Evolutionary conservation across 2,329 filamentous ascomycete species (phyloP).

Genomic region (Simplicillium aogashimaense): DNA sequence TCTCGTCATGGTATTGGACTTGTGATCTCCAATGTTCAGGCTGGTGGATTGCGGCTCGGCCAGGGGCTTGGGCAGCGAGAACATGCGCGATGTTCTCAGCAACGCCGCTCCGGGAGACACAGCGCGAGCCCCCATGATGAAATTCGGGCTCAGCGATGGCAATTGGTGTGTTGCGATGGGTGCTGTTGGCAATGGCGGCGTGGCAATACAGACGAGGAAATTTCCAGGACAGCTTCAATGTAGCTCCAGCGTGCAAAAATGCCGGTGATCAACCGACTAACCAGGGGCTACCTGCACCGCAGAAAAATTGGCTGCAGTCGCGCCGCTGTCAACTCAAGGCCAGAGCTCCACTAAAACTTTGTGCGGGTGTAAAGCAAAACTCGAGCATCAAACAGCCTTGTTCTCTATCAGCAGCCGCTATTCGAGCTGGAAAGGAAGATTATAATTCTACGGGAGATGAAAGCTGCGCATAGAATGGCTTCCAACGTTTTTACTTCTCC

Average conservation of each 20-base stretch:
- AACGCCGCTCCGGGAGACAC: conserved; percentile 57
- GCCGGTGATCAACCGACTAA: conserved; percentile 5
- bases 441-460: conserved; percentile 12
- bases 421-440: conserved; percentile 3
- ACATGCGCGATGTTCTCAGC: conserved; percentile 79
- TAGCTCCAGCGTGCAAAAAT: conserved; percentile 4
- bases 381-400: background rate
- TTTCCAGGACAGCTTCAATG: conserved; percentile 12
- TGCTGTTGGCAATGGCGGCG: conserved; percentile 9
- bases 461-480: conserved; percentile 33
- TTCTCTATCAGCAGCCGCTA: background rate
- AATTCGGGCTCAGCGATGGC: conserved; percentile 14
- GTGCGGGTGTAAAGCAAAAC: background rate
- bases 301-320: background rate
- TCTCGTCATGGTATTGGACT: conserved; percentile 45
- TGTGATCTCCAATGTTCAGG: conserved; percentile 22
- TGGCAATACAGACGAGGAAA: conserved; percentile 13
- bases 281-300: conserved; percentile 1
- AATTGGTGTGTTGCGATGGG: conserved; percentile 15
- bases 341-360: conserved; percentile 4
- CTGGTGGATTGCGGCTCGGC: conserved; percentile 46
- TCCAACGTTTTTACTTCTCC: conserved; percentile 44
- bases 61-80: conserved; percentile 73
- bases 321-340: background rate
- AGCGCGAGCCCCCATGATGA: conserved; percentile 20